A percentile compares a stretch with the other conserved stretches of the same genome.
phyloP scores from a whole-genome alignment of 179 eudicot genomes.

The Beta corolliflora region DNA sequence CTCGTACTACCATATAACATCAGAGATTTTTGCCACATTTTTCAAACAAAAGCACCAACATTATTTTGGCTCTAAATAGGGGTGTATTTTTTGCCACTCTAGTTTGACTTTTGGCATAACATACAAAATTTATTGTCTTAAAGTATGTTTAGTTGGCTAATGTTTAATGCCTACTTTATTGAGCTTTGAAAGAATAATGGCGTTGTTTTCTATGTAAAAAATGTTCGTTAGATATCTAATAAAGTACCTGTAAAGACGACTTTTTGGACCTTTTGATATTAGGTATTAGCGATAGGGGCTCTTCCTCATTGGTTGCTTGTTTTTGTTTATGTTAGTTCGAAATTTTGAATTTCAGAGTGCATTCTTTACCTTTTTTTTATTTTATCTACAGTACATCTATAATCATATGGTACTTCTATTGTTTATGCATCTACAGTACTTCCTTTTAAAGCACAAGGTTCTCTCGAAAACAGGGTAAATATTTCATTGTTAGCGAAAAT shows the following conservation, averaged over 20 bases:
- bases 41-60: conserved; percentile 24
- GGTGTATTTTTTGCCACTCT: conserved; percentile 24
- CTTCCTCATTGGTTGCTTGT: too few species aligned
- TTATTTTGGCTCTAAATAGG: conserved; percentile 23
- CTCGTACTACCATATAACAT: not conserved
- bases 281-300: too few species aligned
- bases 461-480: too few species aligned
- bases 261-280: not conserved
- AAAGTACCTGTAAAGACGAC: not conserved
- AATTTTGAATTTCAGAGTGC: not conserved
- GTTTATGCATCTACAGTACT: not conserved
- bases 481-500: too few species aligned
- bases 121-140: not conserved
- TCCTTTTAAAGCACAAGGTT: too few species aligned
- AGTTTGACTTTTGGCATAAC: conserved; percentile 30
- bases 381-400: not conserved
- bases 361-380: too few species aligned
- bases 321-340: not conserved
- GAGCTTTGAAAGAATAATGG: not conserved
- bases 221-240: not conserved
- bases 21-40: conserved; percentile 19
- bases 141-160: not conserved
- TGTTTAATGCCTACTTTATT: not conserved
- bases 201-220: conserved; percentile 12
- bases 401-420: too few species aligned